A percentile compares a stretch with the other conserved stretches of the same genome.
Evolutionary conservation across 2,329 filamentous ascomycete species (phyloP).

Genomic region (Exophiala sideris): DNA sequence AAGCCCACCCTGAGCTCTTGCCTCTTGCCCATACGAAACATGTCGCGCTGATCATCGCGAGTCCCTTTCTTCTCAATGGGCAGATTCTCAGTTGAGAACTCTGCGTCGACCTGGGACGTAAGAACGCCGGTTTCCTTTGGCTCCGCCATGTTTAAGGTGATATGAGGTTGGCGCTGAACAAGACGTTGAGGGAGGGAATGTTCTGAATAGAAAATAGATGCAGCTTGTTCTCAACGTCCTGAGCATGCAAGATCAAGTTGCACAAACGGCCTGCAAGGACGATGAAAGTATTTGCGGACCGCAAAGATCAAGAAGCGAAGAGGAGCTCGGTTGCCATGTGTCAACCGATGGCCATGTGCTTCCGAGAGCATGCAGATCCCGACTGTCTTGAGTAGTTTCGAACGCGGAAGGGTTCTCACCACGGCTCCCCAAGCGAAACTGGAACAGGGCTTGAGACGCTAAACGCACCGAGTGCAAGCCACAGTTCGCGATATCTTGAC

Average conservation of each 20-base stretch:
- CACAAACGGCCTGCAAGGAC: too few relatives aligned
- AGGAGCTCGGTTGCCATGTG: slow-evolving; percentile 11
- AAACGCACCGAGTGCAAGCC: too few relatives aligned
- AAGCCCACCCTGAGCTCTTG: slow-evolving; percentile 33
- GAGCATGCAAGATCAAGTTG: neutral
- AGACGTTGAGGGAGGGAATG: neutral
- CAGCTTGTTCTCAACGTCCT: too few relatives aligned
- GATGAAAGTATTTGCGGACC: too few relatives aligned
- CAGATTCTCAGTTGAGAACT: slow-evolving; percentile 21
- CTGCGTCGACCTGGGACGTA: slow-evolving; percentile 22
- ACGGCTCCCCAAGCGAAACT: neutral
- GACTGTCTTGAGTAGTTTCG: neutral
- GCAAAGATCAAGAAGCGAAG: too few relatives aligned
- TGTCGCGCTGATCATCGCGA: slow-evolving; percentile 33
- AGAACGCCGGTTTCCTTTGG: slow-evolving; percentile 17
- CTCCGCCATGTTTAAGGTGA: slow-evolving; percentile 20
- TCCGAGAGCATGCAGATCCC: slow-evolving; percentile 9
- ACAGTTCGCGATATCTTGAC: too few relatives aligned
- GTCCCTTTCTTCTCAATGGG: slow-evolving; percentile 31
- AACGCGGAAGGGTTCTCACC: slow-evolving; percentile 6
- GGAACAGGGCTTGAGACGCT: too few relatives aligned
- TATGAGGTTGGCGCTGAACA: neutral
- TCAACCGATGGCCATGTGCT: slow-evolving; percentile 12
- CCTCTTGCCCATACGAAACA: slow-evolving; percentile 34
- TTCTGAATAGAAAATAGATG: too few relatives aligned